Percentiles rank a stretch among this genome's conserved stretches.
Evolutionary conservation across 164 flowering plant species (phyloP).

Genomic region (Piper longum): DNA sequence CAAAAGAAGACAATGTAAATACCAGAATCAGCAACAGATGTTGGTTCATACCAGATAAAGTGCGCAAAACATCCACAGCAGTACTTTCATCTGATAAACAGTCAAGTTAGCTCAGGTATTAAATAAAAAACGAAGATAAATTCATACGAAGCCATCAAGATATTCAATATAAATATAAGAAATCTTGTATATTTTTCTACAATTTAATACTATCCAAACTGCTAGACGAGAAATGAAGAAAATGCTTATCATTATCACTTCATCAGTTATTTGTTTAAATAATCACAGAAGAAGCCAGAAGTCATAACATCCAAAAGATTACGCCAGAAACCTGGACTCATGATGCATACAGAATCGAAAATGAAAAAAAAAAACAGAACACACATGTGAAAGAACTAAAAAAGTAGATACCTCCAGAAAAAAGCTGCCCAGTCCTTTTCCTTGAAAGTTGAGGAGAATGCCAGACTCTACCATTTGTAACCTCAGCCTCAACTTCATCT

Average conservation of each 20-base stretch:
- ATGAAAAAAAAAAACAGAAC: too few species aligned
- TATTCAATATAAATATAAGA: not conserved
- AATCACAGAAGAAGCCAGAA: too few species aligned
- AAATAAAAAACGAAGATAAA: not conserved
- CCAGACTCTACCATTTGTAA: slow-evolving; percentile 16
- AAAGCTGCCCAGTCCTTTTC: slow-evolving; percentile 44
- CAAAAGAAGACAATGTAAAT: slow-evolving; percentile 3
- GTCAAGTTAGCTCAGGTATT: not conserved
- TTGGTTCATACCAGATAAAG: slow-evolving; percentile 55
- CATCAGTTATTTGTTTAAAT: too few species aligned
- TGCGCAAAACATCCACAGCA: slow-evolving; percentile 48
- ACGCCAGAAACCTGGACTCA: too few species aligned
- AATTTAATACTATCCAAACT: not conserved
- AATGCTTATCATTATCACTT: not conserved
- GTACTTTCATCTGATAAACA: slow-evolving; percentile 37
- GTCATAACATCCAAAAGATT: too few species aligned
- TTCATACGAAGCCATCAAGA: not conserved
- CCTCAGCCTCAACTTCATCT: slow-evolving; percentile 33
- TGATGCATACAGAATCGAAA: too few species aligned
- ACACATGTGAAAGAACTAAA: not conserved
- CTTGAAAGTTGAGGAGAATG: slow-evolving; percentile 25
- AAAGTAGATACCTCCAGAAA: slow-evolving; percentile 25
- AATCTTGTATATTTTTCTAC: not conserved
- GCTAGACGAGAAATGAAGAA: not conserved
- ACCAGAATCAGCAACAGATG: slow-evolving; percentile 38